Evolutionary conservation across 2,329 filamentous ascomycete genomes (phyloP).

Genomic region (Talaromyces sp.): DNA sequence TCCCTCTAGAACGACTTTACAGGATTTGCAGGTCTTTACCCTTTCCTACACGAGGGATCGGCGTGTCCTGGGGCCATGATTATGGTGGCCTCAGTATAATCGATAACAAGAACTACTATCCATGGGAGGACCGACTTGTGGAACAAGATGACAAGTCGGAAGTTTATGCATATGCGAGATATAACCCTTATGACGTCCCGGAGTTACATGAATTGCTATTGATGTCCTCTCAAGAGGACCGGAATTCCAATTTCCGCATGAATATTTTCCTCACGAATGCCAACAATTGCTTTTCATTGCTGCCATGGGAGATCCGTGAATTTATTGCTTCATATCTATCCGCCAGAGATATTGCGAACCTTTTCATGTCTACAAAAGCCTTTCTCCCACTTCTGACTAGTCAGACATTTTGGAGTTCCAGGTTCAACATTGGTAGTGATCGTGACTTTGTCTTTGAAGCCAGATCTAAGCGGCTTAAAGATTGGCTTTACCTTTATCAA

Average conservation of each 20-base stretch:
- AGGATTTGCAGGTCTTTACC: constrained; percentile 4
- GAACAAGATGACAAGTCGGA: background rate
- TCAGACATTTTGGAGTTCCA: constrained; percentile 10
- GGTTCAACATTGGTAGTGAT: constrained; percentile 4
- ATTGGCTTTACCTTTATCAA: constrained; percentile 9
- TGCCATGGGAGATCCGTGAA: constrained; percentile 11
- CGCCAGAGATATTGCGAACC: constrained; percentile 1
- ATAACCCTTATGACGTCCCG: background rate
- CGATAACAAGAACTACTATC: background rate
- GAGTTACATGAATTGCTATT: constrained; percentile 2
- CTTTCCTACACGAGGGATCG: background rate
- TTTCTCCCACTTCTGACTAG: constrained; percentile 8
- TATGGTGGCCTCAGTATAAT: constrained; percentile 1
- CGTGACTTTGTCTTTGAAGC: constrained; percentile 11
- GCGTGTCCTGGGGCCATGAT: constrained; percentile 3
- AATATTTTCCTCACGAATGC: background rate
- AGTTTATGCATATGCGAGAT: constrained; percentile 1
- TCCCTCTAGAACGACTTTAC: constrained; percentile 3
- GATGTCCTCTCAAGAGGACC: background rate
- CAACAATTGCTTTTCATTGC: constrained; percentile 2
- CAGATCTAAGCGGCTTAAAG: background rate
- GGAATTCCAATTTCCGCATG: background rate
- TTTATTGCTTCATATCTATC: constrained; percentile 7
- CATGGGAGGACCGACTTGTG: constrained; percentile 7
- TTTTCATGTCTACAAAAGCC: constrained; percentile 3